Evolutionary conservation across 441 rosid genomes (phyloP), one percentile per base, ranked within the genome.

Genomic region (Populus hybrid): DNA sequence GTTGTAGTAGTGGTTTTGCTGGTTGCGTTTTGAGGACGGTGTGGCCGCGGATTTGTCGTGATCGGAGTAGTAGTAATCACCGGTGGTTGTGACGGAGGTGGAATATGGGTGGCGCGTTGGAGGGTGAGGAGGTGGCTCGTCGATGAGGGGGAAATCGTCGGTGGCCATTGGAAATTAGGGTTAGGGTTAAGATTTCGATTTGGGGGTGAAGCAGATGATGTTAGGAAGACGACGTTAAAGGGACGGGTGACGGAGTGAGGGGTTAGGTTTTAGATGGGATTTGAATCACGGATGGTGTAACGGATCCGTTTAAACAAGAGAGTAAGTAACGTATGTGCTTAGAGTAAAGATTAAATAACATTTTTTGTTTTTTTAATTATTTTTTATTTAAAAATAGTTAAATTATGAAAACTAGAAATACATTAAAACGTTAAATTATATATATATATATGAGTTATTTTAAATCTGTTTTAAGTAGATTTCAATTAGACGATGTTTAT

Each of bases 241-340:
- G 74, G 70, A 78, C 57, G 82, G 77, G 71, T 74, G 79, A 82
- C 79, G 77, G 79, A 70, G 81, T 7, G 63, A 50, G 46, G 14
- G 73, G 40, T 12, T 28, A 24, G 34, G 32, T n/a, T n/a, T 26
- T 28, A 66, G 14, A 24, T 28, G 61, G 9, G n/a, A 18, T 18
- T 23, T 28, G 69, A 9, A 9, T 24, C 69, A 30, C 34, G 69
- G 11, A 21, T 68, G 28, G 73, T 36, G 72, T 81, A 81, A 86
- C 89, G 84, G 83, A 66, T 61, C 80, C 73, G 84, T 81, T 83
- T 80, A 74, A 78, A 80, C 36, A 30, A 71, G 81, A 75, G 21
- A 23, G 16, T 4, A 16, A 53, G 61, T 16, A 50, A 50, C n/a
- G n/a, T 1, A 10, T 42, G 4, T 36, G 36, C 18, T 5, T 46